phyloP scores from a whole-genome alignment of 1,139 yeast species.

The Eremothecium sinecaudum region DNA sequence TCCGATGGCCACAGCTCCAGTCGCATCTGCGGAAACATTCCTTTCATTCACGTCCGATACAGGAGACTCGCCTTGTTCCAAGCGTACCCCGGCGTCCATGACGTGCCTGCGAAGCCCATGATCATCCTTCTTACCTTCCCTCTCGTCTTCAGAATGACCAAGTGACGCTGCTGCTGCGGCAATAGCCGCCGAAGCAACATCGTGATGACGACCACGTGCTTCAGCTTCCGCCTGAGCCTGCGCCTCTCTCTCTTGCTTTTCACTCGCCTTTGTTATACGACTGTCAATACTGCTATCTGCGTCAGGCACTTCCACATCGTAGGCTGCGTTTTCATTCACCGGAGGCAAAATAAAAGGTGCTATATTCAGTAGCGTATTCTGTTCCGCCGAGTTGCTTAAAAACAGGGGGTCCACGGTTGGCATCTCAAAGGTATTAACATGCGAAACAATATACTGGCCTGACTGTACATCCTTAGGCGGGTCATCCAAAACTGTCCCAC shows the following conservation, averaged over 20 bases:
- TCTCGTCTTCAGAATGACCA: neutral
- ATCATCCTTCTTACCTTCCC: neutral
- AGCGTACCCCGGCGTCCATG: constrained; percentile 2
- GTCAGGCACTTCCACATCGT: constrained; percentile 3
- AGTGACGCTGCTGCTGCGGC: constrained; percentile 5
- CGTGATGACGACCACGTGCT: neutral
- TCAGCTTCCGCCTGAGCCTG: neutral
- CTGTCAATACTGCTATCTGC: constrained; percentile 2
- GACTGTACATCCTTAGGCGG: constrained; percentile 11
- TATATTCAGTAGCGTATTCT: constrained; percentile 15
- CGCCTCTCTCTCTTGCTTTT: neutral
- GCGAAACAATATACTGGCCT: constrained; percentile 21
- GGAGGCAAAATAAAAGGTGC: constrained; percentile 5
- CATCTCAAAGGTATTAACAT: constrained; percentile 23
- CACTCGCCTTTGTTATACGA: constrained; percentile 2
- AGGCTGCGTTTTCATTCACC: constrained; percentile 2
- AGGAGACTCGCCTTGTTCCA: neutral
- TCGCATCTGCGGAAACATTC: neutral
- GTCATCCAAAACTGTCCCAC: constrained; percentile 14
- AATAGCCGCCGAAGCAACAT: constrained; percentile 4
- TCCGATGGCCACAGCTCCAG: neutral
- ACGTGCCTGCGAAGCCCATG: neutral
- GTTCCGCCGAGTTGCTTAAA: constrained; percentile 19
- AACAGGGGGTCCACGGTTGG: constrained; percentile 23
- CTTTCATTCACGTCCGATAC: neutral